Percentiles rank a stretch among this genome's conserved stretches.
Conservation (phyloP, 176 grass and related monocot species). For the Secale cereale region DNA sequence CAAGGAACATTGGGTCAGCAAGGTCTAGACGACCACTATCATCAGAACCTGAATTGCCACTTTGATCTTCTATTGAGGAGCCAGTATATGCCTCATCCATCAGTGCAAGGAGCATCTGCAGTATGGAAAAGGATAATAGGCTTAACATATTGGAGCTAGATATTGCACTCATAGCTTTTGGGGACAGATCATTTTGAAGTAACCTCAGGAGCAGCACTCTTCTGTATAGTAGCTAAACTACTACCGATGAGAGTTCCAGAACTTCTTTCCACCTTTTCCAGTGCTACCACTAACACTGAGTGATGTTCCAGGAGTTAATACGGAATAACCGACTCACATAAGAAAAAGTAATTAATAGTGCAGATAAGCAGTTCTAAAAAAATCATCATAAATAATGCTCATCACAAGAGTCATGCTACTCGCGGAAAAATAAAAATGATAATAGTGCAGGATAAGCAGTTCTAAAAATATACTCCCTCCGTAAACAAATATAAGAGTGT, state of each 20-base stretch:
- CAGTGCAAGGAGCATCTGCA: conserved; percentile 87
- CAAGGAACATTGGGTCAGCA: conserved; percentile 87
- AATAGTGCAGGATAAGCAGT: neutral
- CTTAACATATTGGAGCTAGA: conserved; percentile 10
- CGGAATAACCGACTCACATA: neutral
- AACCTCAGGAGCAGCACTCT: conserved; percentile 96
- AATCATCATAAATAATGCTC: neutral
- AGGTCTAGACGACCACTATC: conserved; percentile 72
- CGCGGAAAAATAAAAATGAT: neutral
- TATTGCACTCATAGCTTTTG: conserved; percentile 17
- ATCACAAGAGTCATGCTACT: neutral
- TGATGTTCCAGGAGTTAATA: conserved; percentile 24
- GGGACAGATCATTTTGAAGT: conserved; percentile 14
- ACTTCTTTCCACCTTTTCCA: conserved; percentile 95
- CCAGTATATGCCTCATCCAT: conserved; percentile 99
- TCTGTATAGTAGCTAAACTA: conserved; percentile 98
- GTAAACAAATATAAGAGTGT: too few relatives aligned
- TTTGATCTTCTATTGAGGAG: conserved; percentile 74
- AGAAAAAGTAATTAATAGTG: neutral
- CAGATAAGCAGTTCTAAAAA: conserved; percentile 11
- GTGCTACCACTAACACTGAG: conserved; percentile 83
- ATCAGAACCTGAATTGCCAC: conserved; percentile 66
- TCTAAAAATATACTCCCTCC: neutral
- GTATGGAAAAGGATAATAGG: conserved; percentile 7
- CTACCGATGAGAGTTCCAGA: conserved; percentile 88